Conservation (phyloP, 2,329 filamentous ascomycete genomes). For the Ceratocystis eucalypticola region DNA sequence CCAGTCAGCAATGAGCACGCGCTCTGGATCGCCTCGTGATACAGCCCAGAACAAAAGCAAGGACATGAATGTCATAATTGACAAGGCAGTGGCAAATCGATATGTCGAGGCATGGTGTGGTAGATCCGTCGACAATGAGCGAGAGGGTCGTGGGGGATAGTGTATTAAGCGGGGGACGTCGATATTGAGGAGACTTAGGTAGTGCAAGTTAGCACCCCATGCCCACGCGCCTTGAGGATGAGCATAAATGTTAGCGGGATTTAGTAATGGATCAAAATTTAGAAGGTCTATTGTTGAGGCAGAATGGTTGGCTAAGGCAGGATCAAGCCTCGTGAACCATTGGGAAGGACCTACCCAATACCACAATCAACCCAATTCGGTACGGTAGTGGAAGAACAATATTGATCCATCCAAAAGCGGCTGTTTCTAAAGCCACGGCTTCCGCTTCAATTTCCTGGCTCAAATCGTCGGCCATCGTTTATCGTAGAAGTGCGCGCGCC, state of each 20-base stretch:
- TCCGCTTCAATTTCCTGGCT: slow-evolving; percentile 20
- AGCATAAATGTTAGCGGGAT: slow-evolving; percentile 2
- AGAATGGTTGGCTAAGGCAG: neutral
- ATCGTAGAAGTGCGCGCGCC: neutral
- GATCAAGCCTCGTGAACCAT: neutral
- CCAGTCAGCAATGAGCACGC: slow-evolving; percentile 68
- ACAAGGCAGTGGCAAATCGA: slow-evolving; percentile 66
- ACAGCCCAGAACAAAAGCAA: slow-evolving; percentile 72
- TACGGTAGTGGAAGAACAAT: slow-evolving; percentile 63
- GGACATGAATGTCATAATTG: slow-evolving; percentile 54
- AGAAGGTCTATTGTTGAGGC: neutral
- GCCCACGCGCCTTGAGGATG: slow-evolving; percentile 65
- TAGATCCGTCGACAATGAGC: slow-evolving; percentile 53
- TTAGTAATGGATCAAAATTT: neutral
- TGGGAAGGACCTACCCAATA: slow-evolving; percentile 51
- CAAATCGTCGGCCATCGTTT: slow-evolving; percentile 13
- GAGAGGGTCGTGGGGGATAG: slow-evolving; percentile 67
- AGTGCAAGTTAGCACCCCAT: slow-evolving; percentile 86
- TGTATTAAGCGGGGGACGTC: slow-evolving; percentile 76
- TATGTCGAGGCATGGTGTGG: slow-evolving; percentile 75
- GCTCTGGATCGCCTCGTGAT: slow-evolving; percentile 54
- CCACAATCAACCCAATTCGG: slow-evolving; percentile 71
- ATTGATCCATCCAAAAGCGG: slow-evolving; percentile 19
- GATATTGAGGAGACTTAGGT: slow-evolving; percentile 65
- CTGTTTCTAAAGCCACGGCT: slow-evolving; percentile 14